These are phyloP conservation scores for Starmerella vaccinii DNA, from an alignment of 805 yeast genomes.

Conservation along the genomic window DNA sequence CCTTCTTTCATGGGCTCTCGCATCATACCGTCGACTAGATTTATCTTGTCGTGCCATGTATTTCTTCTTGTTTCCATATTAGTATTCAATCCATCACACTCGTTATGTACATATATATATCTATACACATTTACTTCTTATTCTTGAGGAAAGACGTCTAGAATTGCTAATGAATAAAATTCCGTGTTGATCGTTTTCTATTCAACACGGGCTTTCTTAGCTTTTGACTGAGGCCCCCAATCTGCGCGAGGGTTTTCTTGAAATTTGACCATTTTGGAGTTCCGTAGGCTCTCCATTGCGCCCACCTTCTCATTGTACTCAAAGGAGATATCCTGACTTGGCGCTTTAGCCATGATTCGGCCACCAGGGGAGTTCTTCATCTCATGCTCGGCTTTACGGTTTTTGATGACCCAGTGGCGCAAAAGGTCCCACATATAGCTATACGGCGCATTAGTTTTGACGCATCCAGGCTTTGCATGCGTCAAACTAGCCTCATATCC, in stretches of 20 bases:
- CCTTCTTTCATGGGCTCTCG: too few species aligned
- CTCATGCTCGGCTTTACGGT: slow-evolving; percentile 34
- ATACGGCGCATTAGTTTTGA: slow-evolving; percentile 89
- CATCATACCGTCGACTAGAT: not conserved
- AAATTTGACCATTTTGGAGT: slow-evolving; percentile 70
- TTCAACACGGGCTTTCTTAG: slow-evolving; percentile 14
- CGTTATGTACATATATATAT: slow-evolving; percentile 4
- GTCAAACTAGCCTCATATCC: slow-evolving; percentile 78
- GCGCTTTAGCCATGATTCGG: slow-evolving; percentile 26
- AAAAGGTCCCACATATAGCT: slow-evolving; percentile 62
- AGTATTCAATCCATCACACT: not conserved
- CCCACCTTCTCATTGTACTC: slow-evolving; percentile 47
- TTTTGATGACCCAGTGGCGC: slow-evolving; percentile 46
- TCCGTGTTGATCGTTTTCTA: not conserved
- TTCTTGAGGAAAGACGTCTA: not conserved
- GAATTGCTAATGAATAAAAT: not conserved
- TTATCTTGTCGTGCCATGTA: not conserved
- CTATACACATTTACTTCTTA: not conserved
- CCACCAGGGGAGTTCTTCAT: slow-evolving; percentile 31
- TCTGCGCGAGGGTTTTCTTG: slow-evolving; percentile 88
- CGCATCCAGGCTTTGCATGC: slow-evolving; percentile 75
- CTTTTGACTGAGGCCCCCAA: slow-evolving; percentile 93
- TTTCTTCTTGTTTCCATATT: slow-evolving; percentile 5
- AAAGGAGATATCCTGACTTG: slow-evolving; percentile 39
- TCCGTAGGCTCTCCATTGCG: slow-evolving; percentile 51